Conservation (phyloP, 2,329 filamentous ascomycete species). For the Stylonectria norvegica region DNA sequence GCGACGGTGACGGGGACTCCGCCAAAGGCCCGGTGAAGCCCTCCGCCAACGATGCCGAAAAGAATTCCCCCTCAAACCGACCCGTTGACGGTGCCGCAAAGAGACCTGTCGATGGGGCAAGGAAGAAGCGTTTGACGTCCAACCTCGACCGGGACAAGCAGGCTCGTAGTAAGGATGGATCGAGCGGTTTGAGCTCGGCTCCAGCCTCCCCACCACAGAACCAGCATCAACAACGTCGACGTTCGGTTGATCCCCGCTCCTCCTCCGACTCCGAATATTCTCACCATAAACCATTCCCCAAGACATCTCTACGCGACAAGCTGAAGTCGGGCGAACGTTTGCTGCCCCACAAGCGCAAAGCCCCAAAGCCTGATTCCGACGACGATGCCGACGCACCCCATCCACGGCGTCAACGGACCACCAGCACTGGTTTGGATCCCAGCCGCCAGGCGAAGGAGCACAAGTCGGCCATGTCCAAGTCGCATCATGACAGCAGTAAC, state of each 20-base stretch:
- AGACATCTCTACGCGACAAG: constrained; percentile 45
- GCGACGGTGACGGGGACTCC: constrained; percentile 50
- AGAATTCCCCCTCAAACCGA: too few relatives aligned
- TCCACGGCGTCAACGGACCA: constrained; percentile 50
- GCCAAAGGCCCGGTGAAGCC: constrained; percentile 25
- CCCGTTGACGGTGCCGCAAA: constrained; percentile 35
- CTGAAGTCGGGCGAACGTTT: constrained; percentile 46
- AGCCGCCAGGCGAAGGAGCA: constrained; percentile 31
- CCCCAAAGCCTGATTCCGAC: constrained; percentile 53
- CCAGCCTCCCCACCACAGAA: constrained; percentile 51
- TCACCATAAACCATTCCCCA: constrained; percentile 41
- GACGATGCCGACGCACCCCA: constrained; percentile 55
- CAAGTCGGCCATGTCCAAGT: constrained; percentile 31
- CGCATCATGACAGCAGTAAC: constrained; percentile 30
- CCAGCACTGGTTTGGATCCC: constrained; percentile 40
- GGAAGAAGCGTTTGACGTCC: constrained; percentile 48
- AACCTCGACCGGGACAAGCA: constrained; percentile 39
- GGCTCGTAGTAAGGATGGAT: constrained; percentile 47
- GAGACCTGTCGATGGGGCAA: constrained; percentile 34
- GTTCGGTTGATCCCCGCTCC: constrained; percentile 38
- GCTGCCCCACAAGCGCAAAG: constrained; percentile 51
- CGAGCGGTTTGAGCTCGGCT: constrained; percentile 57
- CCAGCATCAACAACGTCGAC: constrained; percentile 32
- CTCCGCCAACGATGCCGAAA: constrained; percentile 36
- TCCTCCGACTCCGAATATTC: constrained; percentile 57